These are phyloP conservation scores for Apophysomyces variabilis DNA, from an alignment of 371 early-diverging fungal genomes.

Conservation along the genomic window DNA sequence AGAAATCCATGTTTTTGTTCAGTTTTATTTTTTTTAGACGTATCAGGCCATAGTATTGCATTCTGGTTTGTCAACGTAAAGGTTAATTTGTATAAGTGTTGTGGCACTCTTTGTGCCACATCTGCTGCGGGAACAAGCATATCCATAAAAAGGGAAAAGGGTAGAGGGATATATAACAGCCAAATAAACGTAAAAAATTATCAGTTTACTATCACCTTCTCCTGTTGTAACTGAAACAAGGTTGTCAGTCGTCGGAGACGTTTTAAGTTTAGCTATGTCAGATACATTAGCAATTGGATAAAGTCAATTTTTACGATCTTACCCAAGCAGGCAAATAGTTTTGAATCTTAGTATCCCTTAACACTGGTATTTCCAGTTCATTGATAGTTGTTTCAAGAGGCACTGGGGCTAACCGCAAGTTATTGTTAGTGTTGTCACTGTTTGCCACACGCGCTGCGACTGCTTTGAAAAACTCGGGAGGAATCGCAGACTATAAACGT, in stretches of 20 bases:
- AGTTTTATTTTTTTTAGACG: too few relatives aligned
- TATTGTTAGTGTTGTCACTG: conserved; percentile 61
- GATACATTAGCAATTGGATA: neutral
- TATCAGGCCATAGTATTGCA: too few relatives aligned
- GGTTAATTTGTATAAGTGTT: too few relatives aligned
- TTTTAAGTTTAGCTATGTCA: conserved; percentile 34
- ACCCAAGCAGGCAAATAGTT: conserved; percentile 65
- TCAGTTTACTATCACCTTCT: neutral
- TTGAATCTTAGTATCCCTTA: conserved; percentile 57
- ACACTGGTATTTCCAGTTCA: conserved; percentile 64
- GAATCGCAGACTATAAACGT: conserved; percentile 63
- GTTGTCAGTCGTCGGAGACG: conserved; percentile 40
- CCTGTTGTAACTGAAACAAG: conserved; percentile 4
- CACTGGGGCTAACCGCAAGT: conserved; percentile 81
- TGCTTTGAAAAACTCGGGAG: conserved; percentile 85
- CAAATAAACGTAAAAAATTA: too few relatives aligned
- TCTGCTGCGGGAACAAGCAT: too few relatives aligned
- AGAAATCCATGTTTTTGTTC: too few relatives aligned
- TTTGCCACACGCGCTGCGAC: conserved; percentile 79
- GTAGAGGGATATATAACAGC: too few relatives aligned
- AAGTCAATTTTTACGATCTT: conserved; percentile 1
- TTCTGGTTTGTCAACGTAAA: too few relatives aligned
- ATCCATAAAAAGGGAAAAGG: too few relatives aligned
- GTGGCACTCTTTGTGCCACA: too few relatives aligned
- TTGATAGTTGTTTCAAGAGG: conserved; percentile 74